phyloP scores from a whole-genome alignment of 768 basidiomycete species.

The Leccinum broughii region DNA sequence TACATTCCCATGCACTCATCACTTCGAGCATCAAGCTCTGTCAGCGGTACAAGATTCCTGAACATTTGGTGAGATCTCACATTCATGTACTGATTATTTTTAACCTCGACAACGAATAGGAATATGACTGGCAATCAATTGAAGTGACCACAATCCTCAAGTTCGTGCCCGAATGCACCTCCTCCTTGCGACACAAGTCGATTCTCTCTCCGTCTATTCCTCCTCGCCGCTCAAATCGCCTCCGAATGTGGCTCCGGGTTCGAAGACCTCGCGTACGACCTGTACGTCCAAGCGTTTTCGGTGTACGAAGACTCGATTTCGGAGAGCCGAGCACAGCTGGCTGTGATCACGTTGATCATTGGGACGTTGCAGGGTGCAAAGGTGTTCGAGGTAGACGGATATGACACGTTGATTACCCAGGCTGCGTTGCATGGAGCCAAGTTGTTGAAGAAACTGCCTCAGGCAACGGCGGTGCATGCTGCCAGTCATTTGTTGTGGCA shows the following conservation, averaged over 20 bases:
- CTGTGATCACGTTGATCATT: conserved; percentile 94
- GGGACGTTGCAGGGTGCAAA: conserved; percentile 83
- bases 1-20: conserved; percentile 39
- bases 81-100: background rate
- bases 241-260: conserved; percentile 93
- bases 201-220: conserved; percentile 90
- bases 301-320: conserved; percentile 98
- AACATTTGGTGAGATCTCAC: conserved; percentile 52
- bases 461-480: conserved; percentile 89
- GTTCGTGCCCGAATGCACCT: conserved; percentile 91
- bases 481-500: conserved; percentile 99
- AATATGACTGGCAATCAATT: conserved; percentile 79
- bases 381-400: conserved; percentile 94
- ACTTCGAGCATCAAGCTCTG: conserved; percentile 92
- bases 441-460: conserved; percentile 96
- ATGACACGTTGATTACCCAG: conserved; percentile 97
- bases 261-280: conserved; percentile 95
- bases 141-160: conserved; percentile 86
- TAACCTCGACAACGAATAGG: conserved; percentile 43
- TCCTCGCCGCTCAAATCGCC: conserved; percentile 92
- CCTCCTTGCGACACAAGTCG: conserved; percentile 90
- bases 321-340: conserved; percentile 91
- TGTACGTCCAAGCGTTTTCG: conserved; percentile 96
- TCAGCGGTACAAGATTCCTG: conserved; percentile 77
- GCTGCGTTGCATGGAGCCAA: conserved; percentile 90